A percentile compares a stretch with the other conserved stretches of the same genome.
These are phyloP conservation scores for Cytospora schulzeri DNA, from an alignment of 2,329 filamentous ascomycete genomes.

Conservation along the genomic window DNA sequence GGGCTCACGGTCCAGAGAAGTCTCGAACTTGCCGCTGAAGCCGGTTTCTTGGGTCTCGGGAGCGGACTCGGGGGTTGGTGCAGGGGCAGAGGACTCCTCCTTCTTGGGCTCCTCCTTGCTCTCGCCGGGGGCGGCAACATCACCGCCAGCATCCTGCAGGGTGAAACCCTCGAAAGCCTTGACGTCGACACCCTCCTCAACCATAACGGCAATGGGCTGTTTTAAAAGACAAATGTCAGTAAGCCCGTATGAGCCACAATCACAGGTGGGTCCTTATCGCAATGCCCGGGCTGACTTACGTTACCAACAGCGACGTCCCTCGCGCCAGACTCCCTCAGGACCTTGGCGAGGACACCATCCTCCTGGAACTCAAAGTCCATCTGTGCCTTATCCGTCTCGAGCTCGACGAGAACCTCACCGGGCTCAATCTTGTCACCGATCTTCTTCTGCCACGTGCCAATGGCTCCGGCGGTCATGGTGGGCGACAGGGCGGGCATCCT, in stretches of 20 bases:
- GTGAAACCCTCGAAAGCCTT: constrained; percentile 87
- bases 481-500: constrained; percentile 98
- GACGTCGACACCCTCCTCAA: constrained; percentile 88
- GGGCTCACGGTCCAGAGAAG: constrained; percentile 80
- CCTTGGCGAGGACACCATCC: constrained; percentile 91
- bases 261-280: constrained; percentile 1
- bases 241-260: constrained; percentile 3
- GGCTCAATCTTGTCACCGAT: constrained; percentile 82
- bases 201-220: constrained; percentile 92
- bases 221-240: constrained; percentile 22
- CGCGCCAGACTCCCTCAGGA: constrained; percentile 87
- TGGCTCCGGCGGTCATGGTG: constrained; percentile 96
- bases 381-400: constrained; percentile 99
- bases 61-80: constrained; percentile 56
- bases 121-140: constrained; percentile 66
- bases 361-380: constrained; percentile 99
- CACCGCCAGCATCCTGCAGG: constrained; percentile 86
- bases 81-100: constrained; percentile 59
- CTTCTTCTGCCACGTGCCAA: constrained; percentile 98
- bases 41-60: constrained; percentile 67
- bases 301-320: constrained; percentile 95
- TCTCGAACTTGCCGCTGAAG: constrained; percentile 76
- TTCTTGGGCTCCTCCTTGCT: constrained; percentile 64
- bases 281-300: constrained; percentile 61
- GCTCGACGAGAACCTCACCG: constrained; percentile 95